phyloP scores from a whole-genome alignment of 1,284 basidiomycete genomes.

The Tilletia horrida region DNA sequence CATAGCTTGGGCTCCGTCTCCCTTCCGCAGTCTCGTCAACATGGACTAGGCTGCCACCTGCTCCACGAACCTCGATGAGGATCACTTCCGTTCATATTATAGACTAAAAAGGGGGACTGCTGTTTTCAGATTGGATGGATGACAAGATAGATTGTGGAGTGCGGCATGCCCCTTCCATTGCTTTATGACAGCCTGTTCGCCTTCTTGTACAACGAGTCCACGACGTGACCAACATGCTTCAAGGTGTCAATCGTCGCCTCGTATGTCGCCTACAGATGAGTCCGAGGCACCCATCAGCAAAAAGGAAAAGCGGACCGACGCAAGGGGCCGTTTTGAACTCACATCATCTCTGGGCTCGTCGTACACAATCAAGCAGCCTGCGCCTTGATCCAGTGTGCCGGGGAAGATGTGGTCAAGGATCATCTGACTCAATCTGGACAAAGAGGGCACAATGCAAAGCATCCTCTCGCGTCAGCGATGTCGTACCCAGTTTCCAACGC shows the following conservation, averaged over 20 bases:
- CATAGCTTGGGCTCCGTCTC: too few species aligned
- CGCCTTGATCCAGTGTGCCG: constrained; percentile 90
- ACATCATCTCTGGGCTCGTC: constrained; percentile 75
- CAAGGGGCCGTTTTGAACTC: constrained; percentile 21
- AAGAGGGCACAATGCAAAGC: neutral
- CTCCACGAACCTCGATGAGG: neutral
- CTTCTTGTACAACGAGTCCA: constrained; percentile 78
- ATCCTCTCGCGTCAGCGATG: neutral
- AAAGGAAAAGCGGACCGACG: neutral
- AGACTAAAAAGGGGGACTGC: too few species aligned
- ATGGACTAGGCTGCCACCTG: neutral
- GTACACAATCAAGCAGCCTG: constrained; percentile 84
- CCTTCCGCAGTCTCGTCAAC: constrained; percentile 8
- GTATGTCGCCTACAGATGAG: constrained; percentile 69
- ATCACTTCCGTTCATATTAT: too few species aligned
- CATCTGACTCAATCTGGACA: constrained; percentile 83
- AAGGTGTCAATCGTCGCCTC: constrained; percentile 81
- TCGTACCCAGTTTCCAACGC: neutral
- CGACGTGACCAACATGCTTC: constrained; percentile 83
- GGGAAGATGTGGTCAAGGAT: constrained; percentile 92
- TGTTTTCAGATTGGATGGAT: too few species aligned
- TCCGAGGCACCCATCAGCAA: neutral
- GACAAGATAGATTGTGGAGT: too few species aligned
- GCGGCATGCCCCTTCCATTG: too few species aligned
- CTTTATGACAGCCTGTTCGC: constrained; percentile 22